Base-by-base conservation (phyloP, 805 yeast species). In the Teunomyces cretensis region DNA sequence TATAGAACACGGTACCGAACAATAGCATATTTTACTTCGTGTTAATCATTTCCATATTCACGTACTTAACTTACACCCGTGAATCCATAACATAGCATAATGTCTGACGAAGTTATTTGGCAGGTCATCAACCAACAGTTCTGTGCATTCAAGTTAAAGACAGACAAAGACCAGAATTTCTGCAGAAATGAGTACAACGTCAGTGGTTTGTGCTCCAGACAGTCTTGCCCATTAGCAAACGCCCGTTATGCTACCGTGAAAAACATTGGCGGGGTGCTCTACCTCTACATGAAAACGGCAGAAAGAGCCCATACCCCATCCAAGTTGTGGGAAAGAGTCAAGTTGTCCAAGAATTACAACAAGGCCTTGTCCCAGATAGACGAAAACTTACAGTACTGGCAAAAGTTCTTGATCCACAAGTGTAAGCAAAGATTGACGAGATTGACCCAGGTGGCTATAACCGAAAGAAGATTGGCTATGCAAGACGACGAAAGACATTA, bases 171-270 rank as follows among this genome's bases (percentile, higher is more conserved):
- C 19, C 97, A 92, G 66, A 86, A 82, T 56, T 94, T 94, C 63
- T 94, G 99, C 70, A 76, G 97, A 64, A 94, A 92, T 63, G 98
- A 94, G 65, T 91, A 88, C 70, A 94, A 94, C 64, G 98, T 92
- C 41, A 81, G 89, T 52, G 99, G 99, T 50, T 76, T 94, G 45
- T 94, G 99, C 66, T 80, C 84, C 44, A 81, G 99, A 59, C 90
- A 84, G 63, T 87, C 97, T 4, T 94, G 99, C 65, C 99, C 99
- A 1, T 72, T 94, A 49, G 99, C 99, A 19, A 94, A 89, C 64
- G 88, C 96, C 13, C 80, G 87, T 58, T 88, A 88, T 67, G 96
- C 96, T 27, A 88, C 96, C 0, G 88, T 88, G 37, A 85, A 88
- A 60, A 83, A 80, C 54, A 76, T 86, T 24, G 88, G 86, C 53